Evolutionary conservation across 2,329 filamentous ascomycete genomes (phyloP), one percentile per base, ranked within the genome.

Genomic region (Ophiognomonia clavigignenti-juglandacearum): DNA sequence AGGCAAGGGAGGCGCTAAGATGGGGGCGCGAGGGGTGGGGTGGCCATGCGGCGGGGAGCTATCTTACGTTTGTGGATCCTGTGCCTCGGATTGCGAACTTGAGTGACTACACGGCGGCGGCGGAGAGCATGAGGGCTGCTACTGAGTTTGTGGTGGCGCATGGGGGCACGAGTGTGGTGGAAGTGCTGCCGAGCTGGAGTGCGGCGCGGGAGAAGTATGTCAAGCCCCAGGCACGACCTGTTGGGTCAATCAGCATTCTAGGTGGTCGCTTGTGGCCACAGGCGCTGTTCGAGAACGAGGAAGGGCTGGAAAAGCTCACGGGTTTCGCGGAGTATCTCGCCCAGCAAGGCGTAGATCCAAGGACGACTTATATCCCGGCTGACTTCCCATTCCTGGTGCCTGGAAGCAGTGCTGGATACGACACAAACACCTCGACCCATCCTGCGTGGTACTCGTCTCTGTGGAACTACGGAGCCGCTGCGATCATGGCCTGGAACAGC

Each of bases 41-140:
- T 10, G 43, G 43, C 9, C 43, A 45, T 24, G 43, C 26, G 5
- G 43, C 37, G 11, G 37, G 43, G 8, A 36, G n/a, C 3, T 46
- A 46, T 20, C 9, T 46, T 27, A 46, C 43, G 4, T 37, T 40
- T 19, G 43, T 46, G 24, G 40, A 46, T 16, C 43, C 43, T 6
- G 9, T 40, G 10, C 43, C 37, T 2, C n/a, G 20, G n/a, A 35
- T 46, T 4, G 43, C 43, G 13, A 46, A 46, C 24, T 13, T 46
- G 10, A 41, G 43, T 37, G 43, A 46, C 9, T 19, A 23, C 9
- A 34, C 23, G 3, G 43, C 43, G 6, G 32, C 32, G 32, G 32
- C n/a, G 32, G 13, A 29, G 10, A 43, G 43, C 18, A 43, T 36
- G 36, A 10, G 31, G 6, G 23, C 19, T 4, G 29, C 40, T 13